Evolutionary conservation across 805 yeast genomes (phyloP).

Genomic region (Metschnikowia continentalis): DNA sequence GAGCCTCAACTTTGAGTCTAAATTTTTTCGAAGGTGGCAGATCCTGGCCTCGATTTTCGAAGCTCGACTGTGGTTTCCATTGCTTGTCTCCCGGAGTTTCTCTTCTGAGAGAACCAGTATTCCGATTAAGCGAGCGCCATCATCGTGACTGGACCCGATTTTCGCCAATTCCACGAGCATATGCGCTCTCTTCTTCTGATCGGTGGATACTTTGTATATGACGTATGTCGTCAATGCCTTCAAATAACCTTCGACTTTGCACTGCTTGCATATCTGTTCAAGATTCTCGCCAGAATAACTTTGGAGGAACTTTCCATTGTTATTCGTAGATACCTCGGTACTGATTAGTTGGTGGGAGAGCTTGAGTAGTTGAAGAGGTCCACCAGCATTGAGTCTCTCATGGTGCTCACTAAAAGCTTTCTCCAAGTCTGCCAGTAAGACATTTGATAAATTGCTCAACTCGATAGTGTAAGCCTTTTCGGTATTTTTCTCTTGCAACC

Average conservation of each 20-base stretch:
- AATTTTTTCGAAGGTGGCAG: neutral
- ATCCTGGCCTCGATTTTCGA: conserved; percentile 5
- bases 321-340: neutral
- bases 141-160: conserved; percentile 2
- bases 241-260: neutral
- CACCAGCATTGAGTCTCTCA: neutral
- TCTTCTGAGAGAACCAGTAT: conserved; percentile 4
- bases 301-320: neutral
- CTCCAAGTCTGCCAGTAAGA: neutral
- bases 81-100: neutral
- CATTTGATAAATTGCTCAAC: neutral
- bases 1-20: neutral
- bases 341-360: neutral
- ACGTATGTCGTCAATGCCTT: conserved; percentile 5
- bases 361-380: neutral
- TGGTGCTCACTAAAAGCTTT: neutral
- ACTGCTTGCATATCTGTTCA: neutral
- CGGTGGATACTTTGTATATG: conserved; percentile 6
- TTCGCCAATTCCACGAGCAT: conserved; percentile 1
- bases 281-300: neutral
- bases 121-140: conserved; percentile 5
- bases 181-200: conserved; percentile 2
- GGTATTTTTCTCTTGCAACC: neutral
- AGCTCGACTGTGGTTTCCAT: conserved; percentile 3
- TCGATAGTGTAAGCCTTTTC: neutral